Percentiles rank a stretch among this genome's conserved stretches.
Evolutionary conservation across 352 stramenopile genomes (phyloP).

Genomic region (Chrysophaeum taylorii): DNA sequence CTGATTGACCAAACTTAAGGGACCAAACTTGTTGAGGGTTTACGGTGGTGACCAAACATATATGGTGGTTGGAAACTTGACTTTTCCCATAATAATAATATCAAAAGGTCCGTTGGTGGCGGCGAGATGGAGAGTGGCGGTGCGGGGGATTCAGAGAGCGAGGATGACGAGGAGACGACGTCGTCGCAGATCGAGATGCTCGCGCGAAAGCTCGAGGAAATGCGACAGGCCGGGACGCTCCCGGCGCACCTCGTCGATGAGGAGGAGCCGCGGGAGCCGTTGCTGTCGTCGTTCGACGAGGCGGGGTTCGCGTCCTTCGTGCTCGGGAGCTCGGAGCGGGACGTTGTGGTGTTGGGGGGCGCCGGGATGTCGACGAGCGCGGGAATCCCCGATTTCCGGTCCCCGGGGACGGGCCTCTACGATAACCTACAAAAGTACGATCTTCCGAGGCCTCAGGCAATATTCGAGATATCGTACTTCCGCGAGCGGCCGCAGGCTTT

Average conservation of each 20-base stretch:
- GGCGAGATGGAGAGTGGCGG: too few relatives aligned
- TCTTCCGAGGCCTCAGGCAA: conserved; percentile 81
- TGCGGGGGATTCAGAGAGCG: too few relatives aligned
- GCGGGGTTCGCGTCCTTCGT: not conserved
- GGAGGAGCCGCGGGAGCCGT: not conserved
- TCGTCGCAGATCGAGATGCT: conserved; percentile 2
- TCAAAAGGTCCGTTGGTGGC: too few relatives aligned
- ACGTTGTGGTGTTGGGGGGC: conserved; percentile 10
- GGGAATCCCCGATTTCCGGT: conserved; percentile 91
- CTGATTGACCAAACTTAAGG: too few relatives aligned
- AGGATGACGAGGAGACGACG: too few relatives aligned
- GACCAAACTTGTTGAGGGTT: too few relatives aligned
- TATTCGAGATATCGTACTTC: conserved; percentile 98
- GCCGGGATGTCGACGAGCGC: conserved; percentile 33
- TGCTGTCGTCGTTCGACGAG: not conserved
- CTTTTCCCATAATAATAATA: too few relatives aligned
- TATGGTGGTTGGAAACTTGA: too few relatives aligned
- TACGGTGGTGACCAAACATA: too few relatives aligned
- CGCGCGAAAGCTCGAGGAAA: not conserved
- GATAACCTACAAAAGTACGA: conserved; percentile 68
- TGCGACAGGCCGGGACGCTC: not conserved
- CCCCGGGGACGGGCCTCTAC: conserved; percentile 61
- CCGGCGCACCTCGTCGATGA: not conserved
- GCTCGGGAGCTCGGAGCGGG: not conserved
- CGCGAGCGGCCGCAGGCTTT: conserved; percentile 78